phyloP scores from a whole-genome alignment of 768 basidiomycete species.

The Ephemerocybe angulata region DNA sequence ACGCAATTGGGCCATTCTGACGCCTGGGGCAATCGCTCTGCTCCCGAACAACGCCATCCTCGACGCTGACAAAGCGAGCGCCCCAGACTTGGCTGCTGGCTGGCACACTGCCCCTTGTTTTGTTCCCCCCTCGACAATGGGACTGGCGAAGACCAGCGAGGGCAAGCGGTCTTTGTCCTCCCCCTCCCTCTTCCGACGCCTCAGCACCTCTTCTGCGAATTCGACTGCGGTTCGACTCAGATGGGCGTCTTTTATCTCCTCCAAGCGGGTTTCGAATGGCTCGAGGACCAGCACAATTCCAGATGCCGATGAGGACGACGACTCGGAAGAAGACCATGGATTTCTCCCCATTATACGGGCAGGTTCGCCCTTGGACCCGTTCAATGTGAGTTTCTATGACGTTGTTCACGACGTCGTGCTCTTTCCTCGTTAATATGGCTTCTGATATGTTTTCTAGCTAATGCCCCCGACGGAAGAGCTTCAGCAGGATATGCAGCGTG shows the following conservation, averaged over 20 bases:
- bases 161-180: not conserved
- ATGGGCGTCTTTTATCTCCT: not conserved
- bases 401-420: not conserved
- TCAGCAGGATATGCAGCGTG: not conserved
- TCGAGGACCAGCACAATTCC: not conserved
- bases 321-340: not conserved
- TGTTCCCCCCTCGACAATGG: not conserved
- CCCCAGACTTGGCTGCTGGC: not conserved
- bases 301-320: not conserved
- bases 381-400: not conserved
- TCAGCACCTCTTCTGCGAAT: not conserved
- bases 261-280: not conserved
- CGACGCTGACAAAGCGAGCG: not conserved
- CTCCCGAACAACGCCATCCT: not conserved
- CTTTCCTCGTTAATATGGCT: not conserved
- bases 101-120: not conserved
- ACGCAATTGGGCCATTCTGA: not conserved
- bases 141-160: not conserved
- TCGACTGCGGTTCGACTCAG: not conserved
- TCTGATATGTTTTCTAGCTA: not conserved
- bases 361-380: constrained; percentile 2
- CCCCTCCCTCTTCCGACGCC: not conserved
- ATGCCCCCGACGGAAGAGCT: not conserved
- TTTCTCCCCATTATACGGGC: constrained; percentile 8
- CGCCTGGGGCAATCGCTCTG: not conserved